Evolutionary conservation across 1,284 basidiomycete genomes (phyloP), one percentile per base, ranked within the genome.

Genomic region (Ustilago esculenta): DNA sequence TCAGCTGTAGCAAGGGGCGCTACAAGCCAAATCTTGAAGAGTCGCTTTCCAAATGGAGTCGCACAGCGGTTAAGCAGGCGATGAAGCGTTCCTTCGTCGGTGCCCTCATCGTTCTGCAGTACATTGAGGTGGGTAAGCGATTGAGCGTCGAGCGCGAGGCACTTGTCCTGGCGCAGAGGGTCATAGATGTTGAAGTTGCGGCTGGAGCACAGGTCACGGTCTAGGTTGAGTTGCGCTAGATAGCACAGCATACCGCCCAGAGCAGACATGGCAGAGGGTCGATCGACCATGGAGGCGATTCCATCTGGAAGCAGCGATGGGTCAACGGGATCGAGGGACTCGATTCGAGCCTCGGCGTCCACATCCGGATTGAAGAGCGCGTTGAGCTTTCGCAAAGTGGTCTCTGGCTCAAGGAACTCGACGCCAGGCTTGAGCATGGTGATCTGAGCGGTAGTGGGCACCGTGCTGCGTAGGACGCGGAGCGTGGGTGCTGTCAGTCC

Each of bases 11-110:
- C 53, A 11, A 81, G 71, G 34, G 80, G 80, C 11, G 79, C 72
- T 10, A 76, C 61, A 15, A 81, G 70, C 80, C 80, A 81, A 23
- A 72, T 67, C 40, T 77, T 78, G 73, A 81, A 80, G 20, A 81
- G 75, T 29, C 80, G 73, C 50, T 81, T 80, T 25, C 80, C 80
- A 42, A 76, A 81, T 2, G 80, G 79, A 10, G 80, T 81, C 14
- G 76, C 61, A 61, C 77, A 79, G 25, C 80, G 80, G 49, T 81
- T 81, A 52, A 81, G 73, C 42, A 81, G 60, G 33, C 71, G 69
- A 34, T 76, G 76, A 35, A 81, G 70, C 12, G 80, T 81, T 32
- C 80, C 80, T 41, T 68, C 65, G 30, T 76, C 76, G 12, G 75
- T 73, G 18, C 80, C 80, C 47, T 80, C 69, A 45, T 81, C 80